These are phyloP conservation scores for Brassica cretica DNA, from an alignment of 345 rosid genomes.

Conservation along the genomic window DNA sequence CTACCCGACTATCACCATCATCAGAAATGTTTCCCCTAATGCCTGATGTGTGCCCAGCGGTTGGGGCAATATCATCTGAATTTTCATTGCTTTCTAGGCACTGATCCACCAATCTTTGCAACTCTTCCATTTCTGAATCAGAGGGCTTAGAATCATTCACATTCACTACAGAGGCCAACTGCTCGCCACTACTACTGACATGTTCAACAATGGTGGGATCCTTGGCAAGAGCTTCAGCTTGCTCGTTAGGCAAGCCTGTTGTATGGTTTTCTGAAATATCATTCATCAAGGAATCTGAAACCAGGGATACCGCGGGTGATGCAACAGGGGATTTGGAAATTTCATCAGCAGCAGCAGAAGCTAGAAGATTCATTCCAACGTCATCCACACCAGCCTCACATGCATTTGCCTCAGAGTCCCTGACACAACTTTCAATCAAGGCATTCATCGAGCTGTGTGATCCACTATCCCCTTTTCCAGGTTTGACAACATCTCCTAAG, in stretches of 20 bases:
- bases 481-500: conserved; percentile 49
- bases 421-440: conserved; percentile 82
- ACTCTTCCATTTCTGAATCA: conserved; percentile 34
- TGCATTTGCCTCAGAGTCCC: conserved; percentile 58
- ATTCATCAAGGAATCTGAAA: conserved; percentile 38
- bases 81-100: conserved; percentile 47
- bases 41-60: conserved; percentile 23
- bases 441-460: conserved; percentile 81
- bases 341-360: conserved; percentile 91
- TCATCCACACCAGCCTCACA: conserved; percentile 64
- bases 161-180: conserved; percentile 35
- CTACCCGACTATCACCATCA: conserved; percentile 36
- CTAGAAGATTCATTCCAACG: conserved; percentile 91
- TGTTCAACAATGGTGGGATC: conserved; percentile 33
- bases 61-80: conserved; percentile 39
- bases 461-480: conserved; percentile 52
- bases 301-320: conserved; percentile 58
- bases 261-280: conserved; percentile 45
- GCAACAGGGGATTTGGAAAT: conserved; percentile 60
- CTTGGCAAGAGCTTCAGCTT: conserved; percentile 37
- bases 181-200: conserved; percentile 23
- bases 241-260: conserved; percentile 37
- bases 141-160: conserved; percentile 40
- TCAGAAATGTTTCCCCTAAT: conserved; percentile 35
- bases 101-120: conserved; percentile 44